Base-by-base conservation (phyloP, 306 rosid species). In the Glycine soja region DNA sequence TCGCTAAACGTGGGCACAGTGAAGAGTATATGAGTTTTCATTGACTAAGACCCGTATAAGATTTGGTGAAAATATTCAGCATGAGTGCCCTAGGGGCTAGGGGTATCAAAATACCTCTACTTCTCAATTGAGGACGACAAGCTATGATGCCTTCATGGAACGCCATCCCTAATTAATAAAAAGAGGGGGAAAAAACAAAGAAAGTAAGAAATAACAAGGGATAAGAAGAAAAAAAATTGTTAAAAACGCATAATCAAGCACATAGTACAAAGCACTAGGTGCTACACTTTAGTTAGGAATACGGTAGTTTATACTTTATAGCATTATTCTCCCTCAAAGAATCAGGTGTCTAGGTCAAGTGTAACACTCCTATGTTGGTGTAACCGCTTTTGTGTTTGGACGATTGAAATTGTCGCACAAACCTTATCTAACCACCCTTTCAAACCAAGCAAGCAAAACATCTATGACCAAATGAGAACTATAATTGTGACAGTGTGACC, bases 291-390 rank as follows among this genome's bases (percentile, higher is more conserved):
- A 36, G 30, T 24, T 24, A 24, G 30, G 2, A 24, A 24, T 24
- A 24, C 30, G 30, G 30, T 24, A 24, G 30, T 24, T 24, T 24
- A 24, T 24, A 24, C 30, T 24, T 24, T 24, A 24, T 24, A 24
- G 30, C 30, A 24, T 24, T 88, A 13, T 53, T 42, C 42, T 32
- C 12, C 36, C 36, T 36, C 11, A 74, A 75, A 70, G 54, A 68
- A 32, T 3, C 75, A 80, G 50, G 34, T 69, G 71, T 71, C 74
- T 83, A 88, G 98, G 97, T 94, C 88, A 81, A 82, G 88, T 75
- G 98, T 90, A 86, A 62, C 88, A 86, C 75, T 91, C 97, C 73
- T 78, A 79, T 83, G 84, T 92, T 86, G 97, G 97, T 94, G 92
- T 85, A 91, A 90, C 97, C 86, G 83, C 91, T 74, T 72, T 67